Base-by-base conservation (phyloP, 2,329 filamentous ascomycete species). In the Emergomyces orientalis region DNA sequence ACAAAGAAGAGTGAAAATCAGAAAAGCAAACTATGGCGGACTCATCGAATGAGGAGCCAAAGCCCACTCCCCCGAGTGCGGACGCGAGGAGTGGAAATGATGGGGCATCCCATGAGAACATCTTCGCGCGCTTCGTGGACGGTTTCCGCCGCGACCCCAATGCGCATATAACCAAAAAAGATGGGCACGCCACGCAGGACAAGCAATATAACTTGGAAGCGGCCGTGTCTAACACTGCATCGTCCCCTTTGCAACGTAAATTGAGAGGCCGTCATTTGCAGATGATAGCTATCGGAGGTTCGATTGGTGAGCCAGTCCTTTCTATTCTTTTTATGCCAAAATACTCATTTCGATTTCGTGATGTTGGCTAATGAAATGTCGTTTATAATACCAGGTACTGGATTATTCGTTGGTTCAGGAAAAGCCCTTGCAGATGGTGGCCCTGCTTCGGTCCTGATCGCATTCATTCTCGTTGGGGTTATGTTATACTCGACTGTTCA, bases 401-500 rank as follows among this genome's bases (percentile, higher is more conserved):
- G 76, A 71, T 71, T 78, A 3, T 78, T 78, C 61, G 71, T 78
- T 54, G 70, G 73, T 52, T 76, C 76, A n/a, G 76, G 75, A 25
- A 65, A 64, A 66, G 73, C 75, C 30, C 69, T 78, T n/a, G 66
- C 70, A 37, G 66, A 64, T 47, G 76, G 76, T 60, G 76, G 76
- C 64, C 77, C 77, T 25, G 77, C 71, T n/a, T 71, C 77, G 0
- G 73, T 79, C 41, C 68, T 79, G 45, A 78, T 79, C 47, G 76
- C 76, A 3, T 79, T 79, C 65, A 68, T 73, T 5, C 70, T 76
- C 60, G 73, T 79, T 49, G 77, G 77, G 43, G 74, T 78, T 58
- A 73, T 94, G 65, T 89, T 93, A 67, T 94, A 87, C 74, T 77
- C 90, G 43, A 89, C 93, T 67, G 63, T 71, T 60, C 76, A 79